Conservation (phyloP, 345 rosid species). For the Passiflora organensis region DNA sequence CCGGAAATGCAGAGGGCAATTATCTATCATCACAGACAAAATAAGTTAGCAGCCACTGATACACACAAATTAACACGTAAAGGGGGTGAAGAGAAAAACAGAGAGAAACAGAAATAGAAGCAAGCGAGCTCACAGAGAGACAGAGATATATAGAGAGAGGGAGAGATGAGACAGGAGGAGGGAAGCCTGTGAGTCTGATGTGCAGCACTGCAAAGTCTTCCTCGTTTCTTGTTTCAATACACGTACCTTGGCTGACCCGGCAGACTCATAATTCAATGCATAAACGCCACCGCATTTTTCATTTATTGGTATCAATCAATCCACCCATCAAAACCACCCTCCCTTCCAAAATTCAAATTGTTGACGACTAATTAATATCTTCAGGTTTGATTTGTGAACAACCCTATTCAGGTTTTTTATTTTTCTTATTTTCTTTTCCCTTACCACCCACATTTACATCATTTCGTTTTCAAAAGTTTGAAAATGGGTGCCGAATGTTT, state of each 20-base stretch:
- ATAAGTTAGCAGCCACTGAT: too few relatives aligned
- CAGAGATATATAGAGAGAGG: not conserved
- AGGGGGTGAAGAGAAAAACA: not conserved
- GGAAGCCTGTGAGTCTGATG: not conserved
- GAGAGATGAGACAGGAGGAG: not conserved
- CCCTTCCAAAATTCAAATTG: not conserved
- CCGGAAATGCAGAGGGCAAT: too few relatives aligned
- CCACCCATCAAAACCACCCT: not conserved
- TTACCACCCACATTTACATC: too few relatives aligned
- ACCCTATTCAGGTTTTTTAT: not conserved
- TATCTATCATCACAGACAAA: too few relatives aligned
- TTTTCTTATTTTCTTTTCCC: not conserved
- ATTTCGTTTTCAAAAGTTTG: not conserved
- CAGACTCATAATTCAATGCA: constrained; percentile 21
- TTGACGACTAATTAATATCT: too few relatives aligned
- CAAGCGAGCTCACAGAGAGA: not conserved
- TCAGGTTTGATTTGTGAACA: not conserved
- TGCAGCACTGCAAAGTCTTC: constrained; percentile 12
- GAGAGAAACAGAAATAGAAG: too few relatives aligned
- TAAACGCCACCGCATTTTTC: constrained; percentile 13
- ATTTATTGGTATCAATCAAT: constrained; percentile 5
- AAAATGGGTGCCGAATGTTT: not conserved
- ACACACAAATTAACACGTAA: constrained; percentile 7
- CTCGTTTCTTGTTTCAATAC: constrained; percentile 22
- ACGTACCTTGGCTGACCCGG: constrained; percentile 18